Base-by-base conservation (phyloP, 768 basidiomycete genomes). In the Mycena latifolia region DNA sequence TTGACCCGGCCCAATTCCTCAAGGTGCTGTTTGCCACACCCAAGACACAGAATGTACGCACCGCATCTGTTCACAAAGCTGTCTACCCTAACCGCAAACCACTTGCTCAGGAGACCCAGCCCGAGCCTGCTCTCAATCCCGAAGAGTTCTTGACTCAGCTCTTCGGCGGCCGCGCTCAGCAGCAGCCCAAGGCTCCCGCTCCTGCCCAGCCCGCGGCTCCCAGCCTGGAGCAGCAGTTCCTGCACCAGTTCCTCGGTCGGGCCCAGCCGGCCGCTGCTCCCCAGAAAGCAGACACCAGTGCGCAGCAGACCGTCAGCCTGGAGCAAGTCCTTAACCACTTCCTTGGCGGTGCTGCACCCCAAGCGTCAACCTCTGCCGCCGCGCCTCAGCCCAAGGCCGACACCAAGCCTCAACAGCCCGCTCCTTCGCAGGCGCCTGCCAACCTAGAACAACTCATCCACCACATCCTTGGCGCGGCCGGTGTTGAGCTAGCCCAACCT, bases 11-110 rank as follows among this genome's bases (percentile, higher is more conserved):
- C n/a, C 31, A 52, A 22, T 1, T 35, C 31, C 31, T 52, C 51
- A 29, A 52, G 51, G 31, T 31, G 22, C 51, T 52, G 29, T 52
- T 52, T 15, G 29, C 22, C 25, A 25, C 25, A 22, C 35, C 43
- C 15, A 39, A 63, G 39, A 17, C 35, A 5, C 55, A 28, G 20
- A 65, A 65, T n/a, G 63, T 65, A 65, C 56, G 63, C 37, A 27
- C 46, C 18, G 51, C 17, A 31, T 12, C 51, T 10, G 7, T 46
- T 35, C 37, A 14, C 24, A 24, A n/a, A 4, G 5, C 20, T n/a
- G 1, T 15, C 24, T 5, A 20, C n/a, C 27, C 52, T 55, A 25
- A 61, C 29, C 27, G 7, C 25, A 50, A 55, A 20, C 14, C 37
- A 15, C 15, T 28, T 22, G 7, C 11, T 37, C 58, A 55, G 65